Percentiles rank a stretch among this genome's conserved stretches.
Conservation (phyloP, 495 filamentous ascomycete species). For the Penicillium herquei region DNA sequence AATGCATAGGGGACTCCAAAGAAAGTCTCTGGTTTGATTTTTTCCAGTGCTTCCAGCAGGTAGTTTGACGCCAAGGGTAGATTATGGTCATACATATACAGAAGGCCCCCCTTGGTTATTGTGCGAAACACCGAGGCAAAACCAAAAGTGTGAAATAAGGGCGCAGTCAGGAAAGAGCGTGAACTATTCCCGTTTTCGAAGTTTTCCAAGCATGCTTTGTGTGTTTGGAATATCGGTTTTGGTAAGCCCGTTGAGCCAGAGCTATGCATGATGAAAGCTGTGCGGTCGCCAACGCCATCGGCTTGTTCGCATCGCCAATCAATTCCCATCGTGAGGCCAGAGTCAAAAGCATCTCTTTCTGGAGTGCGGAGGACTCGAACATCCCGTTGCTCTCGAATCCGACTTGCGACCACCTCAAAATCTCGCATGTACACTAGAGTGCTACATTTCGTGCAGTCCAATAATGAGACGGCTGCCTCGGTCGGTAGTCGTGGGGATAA, state of each 20-base stretch:
- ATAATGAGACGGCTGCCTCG: neutral
- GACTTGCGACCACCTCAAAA: neutral
- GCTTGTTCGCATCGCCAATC: neutral
- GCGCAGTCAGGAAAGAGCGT: neutral
- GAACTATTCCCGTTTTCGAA: neutral
- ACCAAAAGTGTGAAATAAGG: neutral
- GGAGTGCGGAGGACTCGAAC: neutral
- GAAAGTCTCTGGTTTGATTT: neutral
- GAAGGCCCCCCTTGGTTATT: neutral
- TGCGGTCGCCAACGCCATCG: neutral
- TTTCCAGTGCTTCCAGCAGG: neutral
- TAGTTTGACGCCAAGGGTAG: neutral
- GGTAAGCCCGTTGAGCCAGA: neutral
- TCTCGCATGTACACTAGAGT: neutral
- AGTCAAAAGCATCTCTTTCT: neutral
- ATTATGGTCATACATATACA: neutral
- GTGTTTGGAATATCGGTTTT: neutral
- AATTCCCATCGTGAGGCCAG: neutral
- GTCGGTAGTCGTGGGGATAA: neutral
- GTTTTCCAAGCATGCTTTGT: neutral
- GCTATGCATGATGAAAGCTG: neutral
- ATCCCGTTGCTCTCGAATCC: neutral
- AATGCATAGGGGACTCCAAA: neutral
- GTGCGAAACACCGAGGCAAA: neutral
- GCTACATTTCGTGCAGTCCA: neutral